Percentiles rank a stretch among this genome's conserved stretches.
Evolutionary conservation across 768 basidiomycete species (phyloP).

Genomic region (button mushroom (Agaricus bisporus)): DNA sequence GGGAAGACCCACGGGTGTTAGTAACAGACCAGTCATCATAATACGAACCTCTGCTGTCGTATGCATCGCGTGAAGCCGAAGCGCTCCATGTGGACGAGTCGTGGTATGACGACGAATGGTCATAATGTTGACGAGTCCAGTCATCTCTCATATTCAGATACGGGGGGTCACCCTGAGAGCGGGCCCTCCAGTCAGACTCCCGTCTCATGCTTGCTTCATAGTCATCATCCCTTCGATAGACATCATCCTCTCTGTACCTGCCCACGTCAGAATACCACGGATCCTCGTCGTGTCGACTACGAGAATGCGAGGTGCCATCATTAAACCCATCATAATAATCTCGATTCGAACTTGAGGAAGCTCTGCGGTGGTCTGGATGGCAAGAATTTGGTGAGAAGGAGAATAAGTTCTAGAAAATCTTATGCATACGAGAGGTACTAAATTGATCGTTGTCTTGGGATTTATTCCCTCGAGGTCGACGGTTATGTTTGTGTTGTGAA

Average conservation of each 20-base stretch:
- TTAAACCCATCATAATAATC: constrained; percentile 40
- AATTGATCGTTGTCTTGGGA: constrained; percentile 44
- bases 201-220: constrained; percentile 39
- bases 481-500: constrained; percentile 35
- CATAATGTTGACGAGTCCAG: constrained; percentile 40
- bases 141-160: constrained; percentile 42
- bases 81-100: constrained; percentile 39
- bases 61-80: constrained; percentile 24
- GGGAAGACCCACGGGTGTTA: constrained; percentile 21
- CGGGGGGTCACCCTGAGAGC: constrained; percentile 27
- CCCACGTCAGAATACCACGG: constrained; percentile 45
- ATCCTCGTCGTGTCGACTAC: constrained; percentile 46
- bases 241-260: constrained; percentile 44
- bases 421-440: constrained; percentile 45
- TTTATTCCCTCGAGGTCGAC: constrained; percentile 48
- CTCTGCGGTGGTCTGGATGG: constrained; percentile 42
- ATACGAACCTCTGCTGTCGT: constrained; percentile 34
- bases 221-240: constrained; percentile 42
- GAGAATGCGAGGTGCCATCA: constrained; percentile 49
- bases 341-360: constrained; percentile 37
- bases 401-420: constrained; percentile 45
- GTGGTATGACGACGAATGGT: constrained; percentile 37
- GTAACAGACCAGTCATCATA: constrained; percentile 21
- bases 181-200: constrained; percentile 41
- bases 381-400: constrained; percentile 41